Evolutionary conservation across 257 asterid genomes (phyloP).

Genomic region (Jaltomata sinuosa): DNA sequence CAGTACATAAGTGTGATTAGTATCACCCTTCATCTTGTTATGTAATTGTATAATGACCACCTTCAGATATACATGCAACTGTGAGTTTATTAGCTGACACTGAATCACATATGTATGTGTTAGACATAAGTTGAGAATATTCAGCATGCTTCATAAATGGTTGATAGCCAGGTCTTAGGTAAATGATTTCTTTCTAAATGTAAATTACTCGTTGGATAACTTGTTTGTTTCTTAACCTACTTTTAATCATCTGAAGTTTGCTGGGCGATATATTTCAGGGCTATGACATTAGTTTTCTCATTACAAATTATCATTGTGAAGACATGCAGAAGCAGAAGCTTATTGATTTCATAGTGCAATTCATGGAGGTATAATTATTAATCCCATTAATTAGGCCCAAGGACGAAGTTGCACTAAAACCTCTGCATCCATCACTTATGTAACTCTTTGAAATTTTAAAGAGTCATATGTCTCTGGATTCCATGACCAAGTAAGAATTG

Average conservation of each 20-base stretch:
- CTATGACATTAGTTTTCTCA: constrained; percentile 95
- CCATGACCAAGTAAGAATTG: neutral
- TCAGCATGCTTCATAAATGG: neutral
- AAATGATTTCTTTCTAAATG: neutral
- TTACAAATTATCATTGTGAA: constrained; percentile 91
- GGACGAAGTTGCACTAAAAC: neutral
- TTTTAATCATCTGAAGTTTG: neutral
- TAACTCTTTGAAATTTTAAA: neutral
- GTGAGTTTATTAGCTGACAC: neutral
- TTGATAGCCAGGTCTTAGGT: neutral
- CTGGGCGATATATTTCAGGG: constrained; percentile 51
- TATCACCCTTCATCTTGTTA: too few relatives aligned
- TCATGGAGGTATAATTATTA: constrained; percentile 74
- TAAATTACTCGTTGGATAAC: neutral
- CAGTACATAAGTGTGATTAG: too few relatives aligned
- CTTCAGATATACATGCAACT: too few relatives aligned
- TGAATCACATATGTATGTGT: neutral
- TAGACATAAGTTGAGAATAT: neutral
- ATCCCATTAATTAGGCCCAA: neutral
- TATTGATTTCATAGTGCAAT: constrained; percentile 92
- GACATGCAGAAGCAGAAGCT: constrained; percentile 98
- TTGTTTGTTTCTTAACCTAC: neutral
- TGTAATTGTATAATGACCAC: too few relatives aligned
- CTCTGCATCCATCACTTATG: neutral
- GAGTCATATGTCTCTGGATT: neutral